A percentile compares a stretch with the other conserved stretches of the same genome.
phyloP scores from a whole-genome alignment of 2,329 filamentous ascomycete species.

The Colletotrichum orbiculare region DNA sequence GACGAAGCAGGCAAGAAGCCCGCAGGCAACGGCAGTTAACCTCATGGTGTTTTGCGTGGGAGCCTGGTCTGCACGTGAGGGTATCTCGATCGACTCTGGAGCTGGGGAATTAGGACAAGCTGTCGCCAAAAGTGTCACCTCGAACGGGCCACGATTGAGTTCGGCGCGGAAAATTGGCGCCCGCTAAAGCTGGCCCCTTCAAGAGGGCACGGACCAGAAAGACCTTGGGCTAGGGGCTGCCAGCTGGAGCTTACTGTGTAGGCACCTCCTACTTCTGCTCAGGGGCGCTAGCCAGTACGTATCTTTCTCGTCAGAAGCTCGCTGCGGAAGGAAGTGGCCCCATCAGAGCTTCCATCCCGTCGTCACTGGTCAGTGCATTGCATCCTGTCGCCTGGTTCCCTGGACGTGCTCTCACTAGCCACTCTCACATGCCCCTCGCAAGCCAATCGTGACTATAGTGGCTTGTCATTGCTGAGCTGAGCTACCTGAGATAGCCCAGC shows the following conservation, averaged over 20 bases:
- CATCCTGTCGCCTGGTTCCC: no score
- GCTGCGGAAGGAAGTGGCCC: constrained; percentile 18
- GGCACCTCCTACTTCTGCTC: background rate
- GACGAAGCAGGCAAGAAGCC: constrained; percentile 77
- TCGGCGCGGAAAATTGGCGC: constrained; percentile 37
- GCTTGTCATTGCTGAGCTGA: constrained; percentile 21
- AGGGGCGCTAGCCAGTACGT: background rate
- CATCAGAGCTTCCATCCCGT: constrained; percentile 15
- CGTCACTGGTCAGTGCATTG: background rate
- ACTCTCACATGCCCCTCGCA: constrained; percentile 19
- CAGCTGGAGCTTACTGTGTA: background rate
- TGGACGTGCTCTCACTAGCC: constrained; percentile 7
- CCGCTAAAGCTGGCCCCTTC: constrained; percentile 30
- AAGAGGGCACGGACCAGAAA: constrained; percentile 21
- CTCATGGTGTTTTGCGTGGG: constrained; percentile 66
- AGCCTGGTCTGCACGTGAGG: constrained; percentile 31
- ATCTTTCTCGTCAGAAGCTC: constrained; percentile 6
- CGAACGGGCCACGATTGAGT: constrained; percentile 37
- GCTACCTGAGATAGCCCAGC: no score
- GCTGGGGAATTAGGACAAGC: constrained; percentile 40
- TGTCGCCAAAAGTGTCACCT: constrained; percentile 40
- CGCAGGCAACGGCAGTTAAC: constrained; percentile 68
- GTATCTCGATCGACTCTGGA: constrained; percentile 24
- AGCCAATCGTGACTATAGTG: constrained; percentile 6
- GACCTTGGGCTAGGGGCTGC: background rate